Evolutionary conservation across 805 yeast genomes (phyloP).

Genomic region (Ogataea allantospora): DNA sequence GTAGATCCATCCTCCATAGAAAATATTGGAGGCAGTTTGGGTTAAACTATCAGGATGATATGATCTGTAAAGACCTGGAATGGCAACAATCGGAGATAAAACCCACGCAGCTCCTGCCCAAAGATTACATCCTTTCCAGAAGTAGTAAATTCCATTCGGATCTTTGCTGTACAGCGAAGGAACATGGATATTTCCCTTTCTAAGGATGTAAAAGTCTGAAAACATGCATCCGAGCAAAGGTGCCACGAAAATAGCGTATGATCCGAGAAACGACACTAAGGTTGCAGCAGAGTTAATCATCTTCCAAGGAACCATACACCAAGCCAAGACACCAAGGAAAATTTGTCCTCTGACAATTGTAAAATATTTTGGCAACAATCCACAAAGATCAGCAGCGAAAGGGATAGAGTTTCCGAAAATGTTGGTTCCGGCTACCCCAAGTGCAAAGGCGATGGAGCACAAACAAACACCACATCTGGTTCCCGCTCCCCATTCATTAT

Average conservation of each 20-base stretch:
- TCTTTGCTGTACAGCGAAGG: slow-evolving; percentile 21
- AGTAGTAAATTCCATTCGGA: slow-evolving; percentile 19
- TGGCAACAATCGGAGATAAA: slow-evolving; percentile 25
- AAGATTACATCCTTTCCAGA: slow-evolving; percentile 17
- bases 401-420: slow-evolving; percentile 30
- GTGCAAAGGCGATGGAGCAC: slow-evolving; percentile 17
- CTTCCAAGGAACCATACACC: slow-evolving; percentile 28
- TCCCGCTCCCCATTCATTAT: slow-evolving; percentile 30
- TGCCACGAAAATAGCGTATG: slow-evolving; percentile 25
- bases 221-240: slow-evolving; percentile 23
- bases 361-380: slow-evolving; percentile 30
- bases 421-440: slow-evolving; percentile 32
- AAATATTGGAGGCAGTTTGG: slow-evolving; percentile 22
- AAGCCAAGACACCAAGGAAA: slow-evolving; percentile 20
- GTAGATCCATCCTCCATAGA: slow-evolving; percentile 27
- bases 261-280: slow-evolving; percentile 22
- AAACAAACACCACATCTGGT: slow-evolving; percentile 28
- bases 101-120: slow-evolving; percentile 22
- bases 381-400: slow-evolving; percentile 28
- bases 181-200: slow-evolving; percentile 23
- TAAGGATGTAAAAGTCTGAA: slow-evolving; percentile 21
- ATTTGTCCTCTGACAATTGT: slow-evolving; percentile 27
- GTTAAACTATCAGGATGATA: slow-evolving; percentile 19
- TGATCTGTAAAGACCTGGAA: slow-evolving; percentile 31
- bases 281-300: slow-evolving; percentile 21